These are phyloP conservation scores for Breynia disticha DNA, from an alignment of 441 rosid species.

Conservation along the genomic window DNA sequence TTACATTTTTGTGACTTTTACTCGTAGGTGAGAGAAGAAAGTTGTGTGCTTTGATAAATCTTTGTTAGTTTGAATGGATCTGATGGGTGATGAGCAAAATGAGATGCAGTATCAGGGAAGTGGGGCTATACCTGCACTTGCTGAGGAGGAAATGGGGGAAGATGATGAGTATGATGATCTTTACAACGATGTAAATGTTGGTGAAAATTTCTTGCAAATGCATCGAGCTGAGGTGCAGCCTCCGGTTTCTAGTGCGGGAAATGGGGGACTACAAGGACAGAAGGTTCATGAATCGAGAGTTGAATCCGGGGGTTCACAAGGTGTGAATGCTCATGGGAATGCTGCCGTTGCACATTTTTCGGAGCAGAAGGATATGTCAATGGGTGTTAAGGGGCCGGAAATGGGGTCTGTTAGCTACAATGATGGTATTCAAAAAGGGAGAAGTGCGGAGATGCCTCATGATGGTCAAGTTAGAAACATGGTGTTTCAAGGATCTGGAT, in stretches of 20 bases:
- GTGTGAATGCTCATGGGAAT: constrained; percentile 23
- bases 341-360: constrained; percentile 22
- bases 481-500: constrained; percentile 38
- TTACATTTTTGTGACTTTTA: constrained; percentile 1
- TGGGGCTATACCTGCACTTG: constrained; percentile 89
- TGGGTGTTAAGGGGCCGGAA: constrained; percentile 36
- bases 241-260: constrained; percentile 26
- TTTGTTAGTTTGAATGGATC: constrained; percentile 25
- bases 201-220: constrained; percentile 74
- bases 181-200: constrained; percentile 91
- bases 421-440: constrained; percentile 35
- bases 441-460: constrained; percentile 22
- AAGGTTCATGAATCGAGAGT: constrained; percentile 35
- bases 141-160: constrained; percentile 89
- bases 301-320: constrained; percentile 31
- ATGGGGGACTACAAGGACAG: constrained; percentile 37
- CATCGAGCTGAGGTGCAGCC: constrained; percentile 40
- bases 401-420: constrained; percentile 37
- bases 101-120: constrained; percentile 70
- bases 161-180: constrained; percentile 96
- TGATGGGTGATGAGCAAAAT: constrained; percentile 52
- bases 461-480: constrained; percentile 36
- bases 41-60: neutral
- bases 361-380: constrained; percentile 29
- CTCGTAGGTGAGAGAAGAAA: constrained; percentile 8